A percentile compares a stretch with the other conserved stretches of the same genome.
These are phyloP conservation scores for Hirsutella rhossiliensis DNA, from an alignment of 2,329 filamentous ascomycete species.

Conservation along the genomic window DNA sequence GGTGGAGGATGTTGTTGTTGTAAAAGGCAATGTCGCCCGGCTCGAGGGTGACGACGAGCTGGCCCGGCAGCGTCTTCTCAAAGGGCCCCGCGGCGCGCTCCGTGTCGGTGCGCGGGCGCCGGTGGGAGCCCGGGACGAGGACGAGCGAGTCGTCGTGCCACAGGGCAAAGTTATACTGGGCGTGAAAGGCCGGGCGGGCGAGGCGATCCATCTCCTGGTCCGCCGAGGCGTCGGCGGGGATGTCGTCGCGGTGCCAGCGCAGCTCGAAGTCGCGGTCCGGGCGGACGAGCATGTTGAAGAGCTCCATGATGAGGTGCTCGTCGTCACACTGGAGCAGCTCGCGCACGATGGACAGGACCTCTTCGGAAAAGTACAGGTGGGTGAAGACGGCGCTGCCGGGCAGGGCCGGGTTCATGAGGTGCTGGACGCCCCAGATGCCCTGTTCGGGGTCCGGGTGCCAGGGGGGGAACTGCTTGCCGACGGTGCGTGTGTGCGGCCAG, in stretches of 20 bases:
- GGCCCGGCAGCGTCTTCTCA: conserved; percentile 46
- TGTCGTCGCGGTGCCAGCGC: conserved; percentile 78
- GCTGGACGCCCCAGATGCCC: conserved; percentile 85
- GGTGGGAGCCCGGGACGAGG: conserved; percentile 67
- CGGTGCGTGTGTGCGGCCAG: conserved; percentile 74
- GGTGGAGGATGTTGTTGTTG: conserved; percentile 77
- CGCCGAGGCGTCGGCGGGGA: conserved; percentile 49
- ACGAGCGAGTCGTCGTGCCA: conserved; percentile 64
- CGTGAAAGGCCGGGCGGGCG: conserved; percentile 51
- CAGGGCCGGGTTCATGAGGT: conserved; percentile 65
- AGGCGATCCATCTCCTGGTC: conserved; percentile 58
- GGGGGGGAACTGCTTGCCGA: conserved; percentile 84
- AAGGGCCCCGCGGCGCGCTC: conserved; percentile 60
- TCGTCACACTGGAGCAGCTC: conserved; percentile 46
- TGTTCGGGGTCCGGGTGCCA: conserved; percentile 50
- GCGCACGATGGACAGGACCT: conserved; percentile 50
- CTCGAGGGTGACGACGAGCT: conserved; percentile 52
- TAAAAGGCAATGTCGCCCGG: conserved; percentile 80
- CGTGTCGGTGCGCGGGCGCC: conserved; percentile 52
- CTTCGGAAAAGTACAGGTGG: conserved; percentile 57
- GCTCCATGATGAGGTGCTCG: conserved; percentile 67
- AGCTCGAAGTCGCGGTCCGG: conserved; percentile 62
- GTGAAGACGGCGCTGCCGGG: conserved; percentile 51
- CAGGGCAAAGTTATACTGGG: conserved; percentile 80
- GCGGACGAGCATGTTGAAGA: conserved; percentile 75